phyloP scores from a whole-genome alignment of 768 basidiomycete species.

The Boletellus emodensis region DNA sequence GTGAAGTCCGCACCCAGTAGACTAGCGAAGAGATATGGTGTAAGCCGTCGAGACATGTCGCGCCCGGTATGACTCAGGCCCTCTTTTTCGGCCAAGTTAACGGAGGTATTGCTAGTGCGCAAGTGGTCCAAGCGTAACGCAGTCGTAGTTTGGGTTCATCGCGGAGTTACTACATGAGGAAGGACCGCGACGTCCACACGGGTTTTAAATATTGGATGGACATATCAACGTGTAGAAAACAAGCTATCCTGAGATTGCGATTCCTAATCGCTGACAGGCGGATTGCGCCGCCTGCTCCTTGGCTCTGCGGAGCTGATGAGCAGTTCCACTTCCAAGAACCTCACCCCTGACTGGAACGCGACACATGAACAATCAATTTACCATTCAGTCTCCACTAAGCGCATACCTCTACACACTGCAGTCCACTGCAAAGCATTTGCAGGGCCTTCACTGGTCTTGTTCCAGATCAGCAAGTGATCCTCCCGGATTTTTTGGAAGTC shows the following conservation, averaged over 20 bases:
- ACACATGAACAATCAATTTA: not conserved
- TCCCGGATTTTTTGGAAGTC: conserved; percentile 34
- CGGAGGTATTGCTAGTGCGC: no score
- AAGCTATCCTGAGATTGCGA: conserved; percentile 5
- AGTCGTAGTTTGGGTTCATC: not conserved
- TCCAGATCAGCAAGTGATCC: conserved; percentile 38
- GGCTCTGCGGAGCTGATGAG: conserved; percentile 41
- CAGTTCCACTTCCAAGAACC: conserved; percentile 45
- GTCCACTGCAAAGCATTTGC: conserved; percentile 46
- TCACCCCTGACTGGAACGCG: conserved; percentile 42
- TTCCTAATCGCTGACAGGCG: conserved; percentile 36
- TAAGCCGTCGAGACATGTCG: conserved; percentile 35
- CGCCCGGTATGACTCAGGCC: not conserved
- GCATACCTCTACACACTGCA: conserved; percentile 54
- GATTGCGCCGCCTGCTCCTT: conserved; percentile 46
- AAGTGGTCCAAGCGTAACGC: no score
- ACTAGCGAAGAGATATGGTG: conserved; percentile 54
- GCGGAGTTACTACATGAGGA: no score
- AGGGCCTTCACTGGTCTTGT: conserved; percentile 39
- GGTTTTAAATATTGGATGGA: not conserved
- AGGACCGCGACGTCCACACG: conserved; percentile 16
- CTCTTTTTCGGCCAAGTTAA: not conserved
- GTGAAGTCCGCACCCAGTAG: conserved; percentile 43
- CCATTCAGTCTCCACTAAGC: not conserved
- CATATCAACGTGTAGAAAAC: conserved; percentile 6